These are phyloP conservation scores for Pyricularia sp. DNA, from an alignment of 2,329 filamentous ascomycete species.

Conservation along the genomic window DNA sequence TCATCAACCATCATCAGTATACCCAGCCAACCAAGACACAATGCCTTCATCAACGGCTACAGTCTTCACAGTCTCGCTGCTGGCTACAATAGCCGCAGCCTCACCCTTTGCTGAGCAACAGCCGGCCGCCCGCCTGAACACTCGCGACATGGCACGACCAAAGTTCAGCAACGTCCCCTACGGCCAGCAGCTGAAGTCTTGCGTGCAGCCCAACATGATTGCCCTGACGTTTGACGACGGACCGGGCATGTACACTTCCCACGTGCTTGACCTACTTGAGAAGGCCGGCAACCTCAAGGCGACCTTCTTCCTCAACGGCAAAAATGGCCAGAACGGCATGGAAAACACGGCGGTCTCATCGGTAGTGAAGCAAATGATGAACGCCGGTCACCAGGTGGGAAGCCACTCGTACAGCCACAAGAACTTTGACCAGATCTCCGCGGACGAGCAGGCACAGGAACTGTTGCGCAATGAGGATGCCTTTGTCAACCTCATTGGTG, in stretches of 20 bases:
- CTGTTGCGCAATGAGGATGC: constrained; percentile 25
- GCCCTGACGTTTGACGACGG: constrained; percentile 26
- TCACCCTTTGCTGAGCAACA: neutral
- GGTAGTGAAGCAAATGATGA: constrained; percentile 25
- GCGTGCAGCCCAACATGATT: constrained; percentile 14
- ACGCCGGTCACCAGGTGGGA: constrained; percentile 26
- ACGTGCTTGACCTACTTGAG: constrained; percentile 20
- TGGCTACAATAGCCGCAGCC: neutral
- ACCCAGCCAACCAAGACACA: neutral
- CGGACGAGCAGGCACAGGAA: constrained; percentile 12
- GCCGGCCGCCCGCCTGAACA: neutral
- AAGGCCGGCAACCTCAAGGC: constrained; percentile 18
- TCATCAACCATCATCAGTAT: neutral
- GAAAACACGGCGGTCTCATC: constrained; percentile 19
- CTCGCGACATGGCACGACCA: constrained; percentile 10
- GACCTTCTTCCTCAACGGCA: constrained; percentile 24
- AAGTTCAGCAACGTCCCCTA: constrained; percentile 15
- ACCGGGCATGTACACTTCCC: constrained; percentile 19
- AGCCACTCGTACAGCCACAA: constrained; percentile 27
- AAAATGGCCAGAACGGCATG: constrained; percentile 19
- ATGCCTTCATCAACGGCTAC: neutral
- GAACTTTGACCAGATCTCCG: constrained; percentile 3
- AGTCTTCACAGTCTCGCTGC: neutral
- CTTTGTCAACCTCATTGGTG: constrained; percentile 21
- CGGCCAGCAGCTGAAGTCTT: constrained; percentile 19